These are phyloP conservation scores for Arthrobotrys musiformis DNA, from an alignment of 2,329 filamentous ascomycete species.

Conservation along the genomic window DNA sequence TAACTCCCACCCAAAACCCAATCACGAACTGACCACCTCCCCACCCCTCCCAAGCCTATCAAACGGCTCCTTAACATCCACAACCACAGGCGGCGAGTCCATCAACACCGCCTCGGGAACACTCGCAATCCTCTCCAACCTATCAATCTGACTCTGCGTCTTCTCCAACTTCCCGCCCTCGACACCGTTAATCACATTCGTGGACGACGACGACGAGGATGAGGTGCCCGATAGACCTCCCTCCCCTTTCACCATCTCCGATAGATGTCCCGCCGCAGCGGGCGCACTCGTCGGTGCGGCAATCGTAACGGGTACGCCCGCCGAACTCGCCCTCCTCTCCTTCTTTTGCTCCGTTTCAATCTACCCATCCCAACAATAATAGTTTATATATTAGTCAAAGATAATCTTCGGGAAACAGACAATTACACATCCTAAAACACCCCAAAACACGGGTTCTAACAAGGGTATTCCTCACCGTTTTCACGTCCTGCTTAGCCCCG, in stretches of 20 bases:
- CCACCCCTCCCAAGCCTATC: conserved; percentile 16
- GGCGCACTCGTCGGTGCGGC: background rate
- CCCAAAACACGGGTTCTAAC: background rate
- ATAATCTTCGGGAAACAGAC: background rate
- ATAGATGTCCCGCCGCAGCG: background rate
- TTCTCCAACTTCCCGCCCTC: background rate
- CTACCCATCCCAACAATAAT: background rate
- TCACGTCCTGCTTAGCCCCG: conserved; percentile 88
- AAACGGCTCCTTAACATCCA: conserved; percentile 31
- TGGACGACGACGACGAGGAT: background rate
- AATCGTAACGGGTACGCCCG: background rate
- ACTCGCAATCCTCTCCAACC: conserved; percentile 35
- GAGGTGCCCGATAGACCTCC: conserved; percentile 12
- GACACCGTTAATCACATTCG: background rate
- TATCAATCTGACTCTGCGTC: conserved; percentile 46
- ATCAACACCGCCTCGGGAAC: conserved; percentile 35
- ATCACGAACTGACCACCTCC: background rate
- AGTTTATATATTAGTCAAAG: background rate
- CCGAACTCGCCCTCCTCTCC: background rate
- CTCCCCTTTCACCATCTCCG: background rate
- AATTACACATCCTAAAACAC: conserved; percentile 17
- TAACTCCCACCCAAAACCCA: background rate
- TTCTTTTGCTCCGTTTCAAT: conserved; percentile 36
- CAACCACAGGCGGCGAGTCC: conserved; percentile 9
- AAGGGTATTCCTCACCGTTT: conserved; percentile 67